A percentile compares a stretch with the other conserved stretches of the same genome.
phyloP scores from a whole-genome alignment of 345 rosid genomes.

The Physaria fendleri region DNA sequence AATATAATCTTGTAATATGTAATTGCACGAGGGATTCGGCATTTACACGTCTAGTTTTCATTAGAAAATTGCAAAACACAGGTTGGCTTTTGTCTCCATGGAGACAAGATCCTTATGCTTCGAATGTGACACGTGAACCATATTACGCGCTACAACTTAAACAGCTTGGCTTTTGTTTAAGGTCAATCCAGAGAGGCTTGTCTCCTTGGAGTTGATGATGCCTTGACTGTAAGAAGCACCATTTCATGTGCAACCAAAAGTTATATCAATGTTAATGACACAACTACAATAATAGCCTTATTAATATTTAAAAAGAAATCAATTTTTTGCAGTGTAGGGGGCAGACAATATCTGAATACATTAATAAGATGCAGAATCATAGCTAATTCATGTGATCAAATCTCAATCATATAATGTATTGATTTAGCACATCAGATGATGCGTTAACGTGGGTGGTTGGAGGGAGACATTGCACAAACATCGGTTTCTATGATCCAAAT shows the following conservation, averaged over 20 bases:
- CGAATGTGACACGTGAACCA: slow-evolving; percentile 2
- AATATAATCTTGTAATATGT: not conserved
- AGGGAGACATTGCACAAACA: not conserved
- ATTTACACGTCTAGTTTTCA: not conserved
- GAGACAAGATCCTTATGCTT: not conserved
- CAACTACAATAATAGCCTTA: no score
- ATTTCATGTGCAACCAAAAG: not conserved
- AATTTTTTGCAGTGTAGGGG: not conserved
- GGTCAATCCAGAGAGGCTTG: no score
- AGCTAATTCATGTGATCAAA: not conserved
- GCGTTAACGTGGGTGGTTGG: not conserved
- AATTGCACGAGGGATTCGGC: slow-evolving; percentile 15
- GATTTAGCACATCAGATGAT: not conserved
- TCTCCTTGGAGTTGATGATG: not conserved
- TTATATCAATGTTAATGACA: no score
- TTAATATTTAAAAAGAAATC: not conserved
- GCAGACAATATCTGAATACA: not conserved
- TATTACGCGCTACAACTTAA: not conserved
- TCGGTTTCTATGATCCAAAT: not conserved
- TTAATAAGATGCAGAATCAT: not conserved
- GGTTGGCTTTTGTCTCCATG: not conserved
- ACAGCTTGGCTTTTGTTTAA: no score
- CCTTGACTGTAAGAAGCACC: no score
- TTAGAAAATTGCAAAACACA: slow-evolving; percentile 1
- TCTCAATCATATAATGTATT: not conserved